Conservation (phyloP, 352 stramenopile genomes). For the Bremia lactucae region DNA sequence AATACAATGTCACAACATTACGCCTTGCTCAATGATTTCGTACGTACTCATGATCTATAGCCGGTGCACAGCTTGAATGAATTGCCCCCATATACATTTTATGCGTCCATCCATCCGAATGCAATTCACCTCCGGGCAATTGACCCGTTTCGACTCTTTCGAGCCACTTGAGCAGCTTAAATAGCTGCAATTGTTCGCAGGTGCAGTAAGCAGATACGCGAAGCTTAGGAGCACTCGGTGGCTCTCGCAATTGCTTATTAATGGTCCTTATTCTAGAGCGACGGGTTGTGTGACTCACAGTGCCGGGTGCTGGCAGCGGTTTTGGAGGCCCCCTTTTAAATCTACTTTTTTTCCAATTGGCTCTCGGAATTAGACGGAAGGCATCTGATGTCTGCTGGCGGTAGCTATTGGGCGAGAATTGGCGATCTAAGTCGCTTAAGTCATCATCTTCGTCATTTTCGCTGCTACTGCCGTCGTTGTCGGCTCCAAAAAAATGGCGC, state of each 20-base stretch:
- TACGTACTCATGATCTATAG: slow-evolving; percentile 31
- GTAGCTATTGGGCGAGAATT: slow-evolving; percentile 34
- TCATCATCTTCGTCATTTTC: slow-evolving; percentile 35
- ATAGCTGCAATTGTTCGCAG: slow-evolving; percentile 74
- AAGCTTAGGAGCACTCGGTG: slow-evolving; percentile 61
- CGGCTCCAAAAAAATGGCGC: slow-evolving; percentile 5
- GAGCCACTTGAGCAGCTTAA: slow-evolving; percentile 83
- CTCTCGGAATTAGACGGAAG: slow-evolving; percentile 33
- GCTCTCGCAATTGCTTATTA: slow-evolving; percentile 70
- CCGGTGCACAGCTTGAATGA: slow-evolving; percentile 55
- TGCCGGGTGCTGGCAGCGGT: slow-evolving; percentile 23
- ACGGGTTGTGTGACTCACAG: slow-evolving; percentile 61
- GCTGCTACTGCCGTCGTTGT: slow-evolving; percentile 4
- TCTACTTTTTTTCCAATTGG: slow-evolving; percentile 51
- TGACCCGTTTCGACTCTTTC: slow-evolving; percentile 69
- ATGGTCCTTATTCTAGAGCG: slow-evolving; percentile 77
- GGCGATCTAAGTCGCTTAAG: slow-evolving; percentile 28
- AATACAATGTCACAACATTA: slow-evolving; percentile 2
- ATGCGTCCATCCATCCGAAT: slow-evolving; percentile 66
- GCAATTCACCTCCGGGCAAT: slow-evolving; percentile 61
- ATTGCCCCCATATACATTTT: slow-evolving; percentile 86
- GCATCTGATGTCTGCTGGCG: slow-evolving; percentile 15
- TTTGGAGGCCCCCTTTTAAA: slow-evolving; percentile 35
- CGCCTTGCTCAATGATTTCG: neutral
- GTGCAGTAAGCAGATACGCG: slow-evolving; percentile 80